Conservation (phyloP, 768 basidiomycete genomes). For the Tricholoma furcatifolium region DNA sequence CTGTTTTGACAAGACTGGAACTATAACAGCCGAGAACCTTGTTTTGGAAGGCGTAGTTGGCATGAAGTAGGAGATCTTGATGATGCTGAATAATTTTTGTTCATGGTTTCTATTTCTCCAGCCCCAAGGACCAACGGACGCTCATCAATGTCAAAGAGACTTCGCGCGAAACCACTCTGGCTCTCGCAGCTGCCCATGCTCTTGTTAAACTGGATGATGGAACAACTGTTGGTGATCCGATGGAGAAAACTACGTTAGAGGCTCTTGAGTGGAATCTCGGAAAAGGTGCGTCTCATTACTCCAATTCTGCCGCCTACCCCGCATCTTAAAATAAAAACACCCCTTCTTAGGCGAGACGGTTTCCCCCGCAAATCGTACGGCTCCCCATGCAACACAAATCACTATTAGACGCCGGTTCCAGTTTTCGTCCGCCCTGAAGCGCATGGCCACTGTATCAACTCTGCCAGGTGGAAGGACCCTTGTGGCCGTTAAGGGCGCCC, state of each 20-base stretch:
- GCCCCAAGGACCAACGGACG: slow-evolving; percentile 55
- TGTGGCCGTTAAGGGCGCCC: slow-evolving; percentile 91
- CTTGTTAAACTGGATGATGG: slow-evolving; percentile 94
- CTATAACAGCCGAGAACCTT: slow-evolving; percentile 94
- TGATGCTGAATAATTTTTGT: slow-evolving; percentile 3
- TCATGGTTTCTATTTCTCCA: slow-evolving; percentile 24
- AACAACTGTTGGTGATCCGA: slow-evolving; percentile 93
- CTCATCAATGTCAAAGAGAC: slow-evolving; percentile 81
- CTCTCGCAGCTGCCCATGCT: slow-evolving; percentile 93
- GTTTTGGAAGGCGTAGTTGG: slow-evolving; percentile 94
- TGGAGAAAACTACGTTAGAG: slow-evolving; percentile 96
- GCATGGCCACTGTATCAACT: slow-evolving; percentile 89
- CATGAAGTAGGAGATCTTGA: slow-evolving; percentile 63
- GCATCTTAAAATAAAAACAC: slow-evolving; percentile 42
- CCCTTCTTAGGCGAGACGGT: slow-evolving; percentile 65
- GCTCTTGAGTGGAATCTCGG: slow-evolving; percentile 85
- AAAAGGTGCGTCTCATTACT: slow-evolving; percentile 45
- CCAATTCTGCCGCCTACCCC: neutral
- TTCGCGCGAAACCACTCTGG: slow-evolving; percentile 74
- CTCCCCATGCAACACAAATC: slow-evolving; percentile 59
- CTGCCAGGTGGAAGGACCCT: slow-evolving; percentile 60
- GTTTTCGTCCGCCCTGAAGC: slow-evolving; percentile 95
- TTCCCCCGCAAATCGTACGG: slow-evolving; percentile 51
- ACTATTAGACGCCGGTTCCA: slow-evolving; percentile 91
- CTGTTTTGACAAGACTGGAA: slow-evolving; percentile 99